A percentile compares a stretch with the other conserved stretches of the same genome.
Evolutionary conservation across 75 land plant species (phyloP).

Genomic region (Azolla pinnata): DNA sequence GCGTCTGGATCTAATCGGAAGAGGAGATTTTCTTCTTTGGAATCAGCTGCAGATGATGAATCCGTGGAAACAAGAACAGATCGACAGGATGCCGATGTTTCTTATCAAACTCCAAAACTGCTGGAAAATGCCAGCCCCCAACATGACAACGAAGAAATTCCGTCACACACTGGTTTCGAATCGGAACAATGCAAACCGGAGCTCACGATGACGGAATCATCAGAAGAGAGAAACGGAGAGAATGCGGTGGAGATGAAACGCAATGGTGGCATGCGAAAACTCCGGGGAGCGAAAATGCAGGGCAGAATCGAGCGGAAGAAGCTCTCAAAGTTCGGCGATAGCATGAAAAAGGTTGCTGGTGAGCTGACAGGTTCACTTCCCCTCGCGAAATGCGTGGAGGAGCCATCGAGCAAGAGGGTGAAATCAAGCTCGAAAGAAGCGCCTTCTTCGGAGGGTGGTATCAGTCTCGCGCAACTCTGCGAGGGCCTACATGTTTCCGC

Average conservation of each 20-base stretch:
- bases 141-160: neutral
- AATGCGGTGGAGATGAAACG: neutral
- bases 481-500: no score
- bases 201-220: neutral
- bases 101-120: neutral
- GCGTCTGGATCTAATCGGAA: neutral
- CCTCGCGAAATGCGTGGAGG: neutral
- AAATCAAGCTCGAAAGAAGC: neutral
- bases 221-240: neutral
- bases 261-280: neutral
- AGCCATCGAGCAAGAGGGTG: neutral
- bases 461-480: no score
- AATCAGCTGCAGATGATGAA: conserved; percentile 2
- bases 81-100: neutral
- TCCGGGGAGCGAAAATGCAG: neutral
- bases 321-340: conserved; percentile 5
- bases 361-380: neutral
- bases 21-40: neutral
- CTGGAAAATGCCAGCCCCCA: neutral
- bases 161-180: no score
- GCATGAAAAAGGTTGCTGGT: conserved; percentile 11
- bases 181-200: no score
- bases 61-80: neutral
- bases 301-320: conserved; percentile 9
- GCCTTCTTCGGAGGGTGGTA: no score